Evolutionary conservation across 1,284 basidiomycete species (phyloP).

Genomic region (Naganishia cerealis): DNA sequence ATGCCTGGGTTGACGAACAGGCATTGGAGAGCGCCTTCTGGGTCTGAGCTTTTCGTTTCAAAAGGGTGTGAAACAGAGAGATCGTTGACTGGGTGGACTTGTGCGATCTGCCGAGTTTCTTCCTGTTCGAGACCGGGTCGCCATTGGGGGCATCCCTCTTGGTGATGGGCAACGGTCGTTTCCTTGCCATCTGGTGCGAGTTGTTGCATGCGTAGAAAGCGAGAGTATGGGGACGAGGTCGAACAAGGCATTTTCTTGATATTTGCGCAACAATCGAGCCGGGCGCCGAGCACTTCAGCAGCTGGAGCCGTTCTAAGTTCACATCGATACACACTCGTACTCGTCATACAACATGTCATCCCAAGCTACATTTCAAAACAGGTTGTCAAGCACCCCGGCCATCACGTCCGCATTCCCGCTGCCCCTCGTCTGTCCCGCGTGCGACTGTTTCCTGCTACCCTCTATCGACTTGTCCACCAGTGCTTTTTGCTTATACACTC

Average conservation of each 20-base stretch:
- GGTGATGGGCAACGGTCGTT: slow-evolving; percentile 13
- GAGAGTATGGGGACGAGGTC: neutral
- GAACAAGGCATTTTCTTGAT: neutral
- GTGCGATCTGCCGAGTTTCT: slow-evolving; percentile 29
- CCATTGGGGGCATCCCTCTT: neutral
- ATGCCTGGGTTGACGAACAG: slow-evolving; percentile 15
- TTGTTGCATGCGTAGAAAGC: neutral
- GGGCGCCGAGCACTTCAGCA: neutral
- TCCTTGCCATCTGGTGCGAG: slow-evolving; percentile 5
- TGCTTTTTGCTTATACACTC: slow-evolving; percentile 27
- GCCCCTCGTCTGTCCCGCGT: neutral
- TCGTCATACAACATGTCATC: neutral
- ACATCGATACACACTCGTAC: neutral
- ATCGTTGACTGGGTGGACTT: slow-evolving; percentile 50
- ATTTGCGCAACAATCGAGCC: neutral
- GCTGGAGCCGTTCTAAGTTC: too few species aligned
- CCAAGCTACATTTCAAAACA: slow-evolving; percentile 16
- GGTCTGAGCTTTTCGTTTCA: slow-evolving; percentile 46
- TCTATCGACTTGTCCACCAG: slow-evolving; percentile 14
- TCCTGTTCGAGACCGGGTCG: neutral
- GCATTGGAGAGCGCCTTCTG: slow-evolving; percentile 34
- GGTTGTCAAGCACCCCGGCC: slow-evolving; percentile 22
- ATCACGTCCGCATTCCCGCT: slow-evolving; percentile 18
- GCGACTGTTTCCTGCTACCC: slow-evolving; percentile 32
- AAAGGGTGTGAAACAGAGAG: slow-evolving; percentile 48